These are phyloP conservation scores for Aspergillus fijiensis DNA, from an alignment of 2,329 filamentous ascomycete genomes.

Conservation along the genomic window DNA sequence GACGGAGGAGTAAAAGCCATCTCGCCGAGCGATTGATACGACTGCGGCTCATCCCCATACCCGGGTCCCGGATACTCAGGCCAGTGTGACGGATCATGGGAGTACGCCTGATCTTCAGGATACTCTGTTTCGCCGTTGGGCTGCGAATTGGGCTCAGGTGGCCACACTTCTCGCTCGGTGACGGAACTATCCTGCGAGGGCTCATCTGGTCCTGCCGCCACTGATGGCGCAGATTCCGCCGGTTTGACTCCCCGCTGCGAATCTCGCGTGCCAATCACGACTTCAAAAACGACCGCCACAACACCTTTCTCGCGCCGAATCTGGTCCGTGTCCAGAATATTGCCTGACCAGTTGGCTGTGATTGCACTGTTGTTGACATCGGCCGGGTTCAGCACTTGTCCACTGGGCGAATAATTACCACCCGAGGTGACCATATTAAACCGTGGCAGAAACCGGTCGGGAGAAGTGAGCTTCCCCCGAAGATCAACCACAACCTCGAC, in stretches of 20 bases:
- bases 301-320: constrained; percentile 88
- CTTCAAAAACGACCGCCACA: constrained; percentile 81
- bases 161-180: constrained; percentile 31
- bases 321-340: constrained; percentile 82
- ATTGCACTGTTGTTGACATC: constrained; percentile 37
- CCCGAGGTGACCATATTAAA: constrained; percentile 51
- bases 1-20: constrained; percentile 48
- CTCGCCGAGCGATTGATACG: constrained; percentile 23
- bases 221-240: constrained; percentile 32
- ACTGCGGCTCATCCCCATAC: constrained; percentile 18
- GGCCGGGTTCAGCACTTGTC: constrained; percentile 34
- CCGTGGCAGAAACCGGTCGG: constrained; percentile 64
- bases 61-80: constrained; percentile 30
- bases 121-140: constrained; percentile 22
- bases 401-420: constrained; percentile 45
- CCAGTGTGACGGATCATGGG: constrained; percentile 26
- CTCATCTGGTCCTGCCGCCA: constrained; percentile 30
- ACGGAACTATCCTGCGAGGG: constrained; percentile 21
- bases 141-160: constrained; percentile 22
- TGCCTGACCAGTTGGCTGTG: constrained; percentile 50
- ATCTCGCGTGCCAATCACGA: constrained; percentile 83
- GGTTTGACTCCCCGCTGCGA: constrained; percentile 58
- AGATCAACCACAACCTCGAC: constrained; percentile 91
- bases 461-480: constrained; percentile 78
- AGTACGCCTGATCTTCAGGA: constrained; percentile 28